Base-by-base conservation (phyloP, 2,329 filamentous ascomycete species). In the Aspergillus pseudotamarii region DNA sequence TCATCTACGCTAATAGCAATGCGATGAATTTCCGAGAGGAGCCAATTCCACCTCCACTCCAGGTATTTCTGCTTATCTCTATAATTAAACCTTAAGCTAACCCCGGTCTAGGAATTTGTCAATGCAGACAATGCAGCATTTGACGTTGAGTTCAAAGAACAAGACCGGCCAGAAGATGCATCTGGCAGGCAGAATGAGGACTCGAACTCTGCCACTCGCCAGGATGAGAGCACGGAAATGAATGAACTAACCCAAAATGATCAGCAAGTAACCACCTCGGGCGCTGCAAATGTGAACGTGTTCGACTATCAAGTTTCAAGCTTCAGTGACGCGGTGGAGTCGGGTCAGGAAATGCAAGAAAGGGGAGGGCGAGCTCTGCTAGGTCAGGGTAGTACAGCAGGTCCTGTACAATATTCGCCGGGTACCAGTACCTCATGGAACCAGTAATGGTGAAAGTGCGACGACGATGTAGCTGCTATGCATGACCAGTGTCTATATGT, bases 1-100 rank as follows among this genome's bases (percentile, higher is more conserved):
- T 89, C 11, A 83, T 89, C 3, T 89, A 89, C 71, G 87, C 86
- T 23, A 86, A 82, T 68, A 81, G 85, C 26, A 76, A 76, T 60
- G 81, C 82, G 23, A 69, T 82, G 61, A 72, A 71, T 28, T 73
- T 75, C 55, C 66, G 70, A 51, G 71, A 70, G 23, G 72, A 71
- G 9, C 67, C 73, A 36, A 66, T 75, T 30, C 79, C 79, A 1
- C 60, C 70, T 26, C 68, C 76, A 56, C 72, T 82, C 58, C 74
- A 78, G 69, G 79, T 81, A 73, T 67, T 71, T 53, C 12, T 32
- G 45, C 12, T 12, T 10, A 48, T 30, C 11, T 28, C 12, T 23
- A 50, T 5, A n/a, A 23, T 36, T 56, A 38, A 28, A 28, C 59
- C 26, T 14, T 12, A 12, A 32, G 26, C 69, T 74, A 50, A 71